Base-by-base conservation (phyloP, 108 stramenopile genomes). In the Cyclotella atomus region DNA sequence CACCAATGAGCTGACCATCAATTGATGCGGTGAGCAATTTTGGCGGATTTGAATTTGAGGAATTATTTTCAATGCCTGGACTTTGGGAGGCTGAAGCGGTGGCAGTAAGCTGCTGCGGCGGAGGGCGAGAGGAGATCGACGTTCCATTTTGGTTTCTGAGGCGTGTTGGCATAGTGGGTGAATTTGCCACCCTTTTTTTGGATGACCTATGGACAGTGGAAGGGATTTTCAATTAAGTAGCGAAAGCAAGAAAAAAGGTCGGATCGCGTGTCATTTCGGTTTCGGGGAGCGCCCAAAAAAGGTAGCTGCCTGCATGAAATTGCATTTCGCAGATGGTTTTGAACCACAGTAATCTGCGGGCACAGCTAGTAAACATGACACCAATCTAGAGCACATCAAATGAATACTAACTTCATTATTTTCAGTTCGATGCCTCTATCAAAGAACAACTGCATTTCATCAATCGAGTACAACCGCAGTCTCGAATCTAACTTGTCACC, bases 291-390 rank as follows among this genome's bases (percentile, higher is more conserved):
- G n/a, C 47, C 47, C 4, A 49, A n/a, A n/a, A 49, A 49, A n/a
- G 47, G 47, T 10, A 9, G n/a, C 47, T 49, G n/a, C 9, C n/a
- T n/a, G 47, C 47, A 49, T 49, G 47, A 49, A 55, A 55, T n/a
- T n/a, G n/a, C n/a, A n/a, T n/a, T n/a, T n/a, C n/a, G n/a, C n/a
- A n/a, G n/a, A n/a, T n/a, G n/a, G n/a, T n/a, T n/a, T n/a, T n/a
- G n/a, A n/a, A n/a, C n/a, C n/a, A n/a, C n/a, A n/a, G n/a, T n/a
- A n/a, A n/a, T n/a, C n/a, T n/a, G n/a, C n/a, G n/a, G n/a, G n/a
- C n/a, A n/a, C n/a, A n/a, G n/a, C n/a, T n/a, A n/a, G n/a, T n/a
- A n/a, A n/a, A n/a, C n/a, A n/a, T n/a, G n/a, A n/a, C n/a, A n/a
- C n/a, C n/a, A n/a, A n/a, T n/a, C n/a, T n/a, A n/a, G n/a, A n/a